These are phyloP conservation scores for Backusella psychrophila DNA, from an alignment of 192 early-diverging fungal species.

Conservation along the genomic window DNA sequence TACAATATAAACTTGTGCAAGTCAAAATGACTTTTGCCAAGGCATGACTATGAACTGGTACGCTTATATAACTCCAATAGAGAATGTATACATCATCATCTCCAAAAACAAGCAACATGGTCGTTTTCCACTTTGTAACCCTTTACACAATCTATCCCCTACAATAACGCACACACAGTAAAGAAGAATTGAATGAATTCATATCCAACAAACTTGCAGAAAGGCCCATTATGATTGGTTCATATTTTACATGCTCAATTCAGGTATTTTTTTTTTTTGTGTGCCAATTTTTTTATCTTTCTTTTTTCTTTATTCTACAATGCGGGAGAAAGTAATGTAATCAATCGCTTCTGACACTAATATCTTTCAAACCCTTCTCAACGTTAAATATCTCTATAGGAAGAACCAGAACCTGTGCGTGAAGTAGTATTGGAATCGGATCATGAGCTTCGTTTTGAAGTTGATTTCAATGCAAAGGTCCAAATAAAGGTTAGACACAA, in stretches of 20 bases:
- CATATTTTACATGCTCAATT: not conserved
- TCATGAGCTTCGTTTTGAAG: slow-evolving; percentile 92
- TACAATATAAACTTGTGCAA: too few relatives aligned
- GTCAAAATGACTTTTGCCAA: too few relatives aligned
- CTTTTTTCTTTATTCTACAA: not conserved
- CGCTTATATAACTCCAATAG: too few relatives aligned
- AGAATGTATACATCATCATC: too few relatives aligned
- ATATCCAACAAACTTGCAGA: not conserved
- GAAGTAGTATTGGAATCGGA: slow-evolving; percentile 73
- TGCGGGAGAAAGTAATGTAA: not conserved
- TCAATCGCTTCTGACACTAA: not conserved
- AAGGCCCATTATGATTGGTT: not conserved
- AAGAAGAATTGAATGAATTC: too few relatives aligned
- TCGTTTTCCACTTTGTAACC: too few relatives aligned
- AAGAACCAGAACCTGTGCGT: slow-evolving; percentile 31
- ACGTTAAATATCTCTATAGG: not conserved
- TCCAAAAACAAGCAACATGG: too few relatives aligned
- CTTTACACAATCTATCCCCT: too few relatives aligned
- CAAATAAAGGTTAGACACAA: slow-evolving; percentile 66
- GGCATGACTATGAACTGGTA: too few relatives aligned
- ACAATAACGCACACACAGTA: too few relatives aligned
- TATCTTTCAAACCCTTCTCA: not conserved
- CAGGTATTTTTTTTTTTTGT: not conserved
- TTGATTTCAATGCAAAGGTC: slow-evolving; percentile 64
- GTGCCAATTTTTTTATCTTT: not conserved